These are phyloP conservation scores for Cunninghamia lanceolata DNA, from an alignment of 75 land plant genomes.

Conservation along the genomic window DNA sequence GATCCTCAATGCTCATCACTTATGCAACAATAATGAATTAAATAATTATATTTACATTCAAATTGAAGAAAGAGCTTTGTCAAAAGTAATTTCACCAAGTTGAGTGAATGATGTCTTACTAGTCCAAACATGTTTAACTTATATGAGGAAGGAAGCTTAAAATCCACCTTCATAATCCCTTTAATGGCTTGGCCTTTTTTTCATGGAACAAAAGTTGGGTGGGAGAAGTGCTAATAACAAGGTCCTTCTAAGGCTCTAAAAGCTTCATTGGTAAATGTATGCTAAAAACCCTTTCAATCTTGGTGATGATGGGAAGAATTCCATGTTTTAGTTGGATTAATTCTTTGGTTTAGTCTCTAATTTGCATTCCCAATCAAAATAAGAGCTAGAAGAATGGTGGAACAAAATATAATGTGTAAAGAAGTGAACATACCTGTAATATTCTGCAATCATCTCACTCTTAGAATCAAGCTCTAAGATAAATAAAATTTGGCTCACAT, in stretches of 20 bases:
- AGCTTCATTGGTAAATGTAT: conserved; percentile 10
- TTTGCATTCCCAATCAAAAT: not conserved
- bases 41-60: no score
- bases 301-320: conserved; percentile 14
- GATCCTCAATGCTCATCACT: no score
- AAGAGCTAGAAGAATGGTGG: not conserved
- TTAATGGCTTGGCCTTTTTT: conserved; percentile 3
- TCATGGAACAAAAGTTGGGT: conserved; percentile 26
- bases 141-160: not conserved
- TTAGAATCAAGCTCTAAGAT: not conserved
- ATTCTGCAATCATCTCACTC: not conserved
- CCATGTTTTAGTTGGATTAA: conserved; percentile 12
- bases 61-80: no score
- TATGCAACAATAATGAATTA: no score
- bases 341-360: conserved; percentile 17
- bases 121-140: not conserved
- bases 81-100: not conserved
- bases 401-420: no score
- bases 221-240: not conserved
- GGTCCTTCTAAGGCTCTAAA: conserved; percentile 13
- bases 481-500: conserved; percentile 10
- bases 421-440: not conserved
- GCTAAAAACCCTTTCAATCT: conserved; percentile 14
- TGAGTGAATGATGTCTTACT: not conserved
- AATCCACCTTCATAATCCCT: conserved; percentile 5